phyloP scores from a whole-genome alignment of 2,329 filamentous ascomycete species.

The Fusarium aywerte region DNA sequence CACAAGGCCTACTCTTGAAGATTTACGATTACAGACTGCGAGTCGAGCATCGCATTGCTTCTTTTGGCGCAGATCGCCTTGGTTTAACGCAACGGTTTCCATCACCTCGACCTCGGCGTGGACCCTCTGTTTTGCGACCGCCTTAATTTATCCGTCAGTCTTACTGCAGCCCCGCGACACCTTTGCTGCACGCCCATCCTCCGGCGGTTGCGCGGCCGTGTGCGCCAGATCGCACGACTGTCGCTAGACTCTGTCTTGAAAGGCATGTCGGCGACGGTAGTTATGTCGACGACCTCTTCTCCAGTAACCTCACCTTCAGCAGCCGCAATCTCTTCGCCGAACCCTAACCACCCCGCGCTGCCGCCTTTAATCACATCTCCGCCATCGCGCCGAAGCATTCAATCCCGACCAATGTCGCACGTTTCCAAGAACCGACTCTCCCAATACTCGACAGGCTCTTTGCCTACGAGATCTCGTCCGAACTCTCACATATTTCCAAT shows the following conservation, averaged over 20 bases:
- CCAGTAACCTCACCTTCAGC: slow-evolving; percentile 64
- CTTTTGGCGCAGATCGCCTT: slow-evolving; percentile 28
- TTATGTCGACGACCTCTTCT: slow-evolving; percentile 68
- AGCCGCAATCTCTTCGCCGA: slow-evolving; percentile 57
- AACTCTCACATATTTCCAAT: slow-evolving; percentile 83
- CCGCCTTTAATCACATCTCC: slow-evolving; percentile 69
- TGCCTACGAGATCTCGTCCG: slow-evolving; percentile 77
- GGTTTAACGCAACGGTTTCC: slow-evolving; percentile 5
- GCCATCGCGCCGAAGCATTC: slow-evolving; percentile 66
- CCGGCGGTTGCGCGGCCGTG: slow-evolving; percentile 45
- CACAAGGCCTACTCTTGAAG: slow-evolving; percentile 22
- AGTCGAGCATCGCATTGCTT: slow-evolving; percentile 14
- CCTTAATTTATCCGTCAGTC: slow-evolving; percentile 32
- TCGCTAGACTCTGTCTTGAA: slow-evolving; percentile 39
- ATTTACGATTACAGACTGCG: slow-evolving; percentile 25
- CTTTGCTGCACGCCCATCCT: slow-evolving; percentile 35
- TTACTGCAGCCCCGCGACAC: slow-evolving; percentile 37
- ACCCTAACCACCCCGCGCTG: slow-evolving; percentile 65
- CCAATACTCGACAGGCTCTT: slow-evolving; percentile 80
- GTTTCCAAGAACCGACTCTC: slow-evolving; percentile 85
- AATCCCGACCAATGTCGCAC: slow-evolving; percentile 76
- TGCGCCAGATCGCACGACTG: slow-evolving; percentile 48
- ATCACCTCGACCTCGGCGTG: slow-evolving; percentile 25
- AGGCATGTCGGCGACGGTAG: slow-evolving; percentile 57
- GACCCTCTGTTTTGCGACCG: slow-evolving; percentile 19